Conservation (phyloP, 495 filamentous ascomycete genomes). For the Aspergillus avenaceus region DNA sequence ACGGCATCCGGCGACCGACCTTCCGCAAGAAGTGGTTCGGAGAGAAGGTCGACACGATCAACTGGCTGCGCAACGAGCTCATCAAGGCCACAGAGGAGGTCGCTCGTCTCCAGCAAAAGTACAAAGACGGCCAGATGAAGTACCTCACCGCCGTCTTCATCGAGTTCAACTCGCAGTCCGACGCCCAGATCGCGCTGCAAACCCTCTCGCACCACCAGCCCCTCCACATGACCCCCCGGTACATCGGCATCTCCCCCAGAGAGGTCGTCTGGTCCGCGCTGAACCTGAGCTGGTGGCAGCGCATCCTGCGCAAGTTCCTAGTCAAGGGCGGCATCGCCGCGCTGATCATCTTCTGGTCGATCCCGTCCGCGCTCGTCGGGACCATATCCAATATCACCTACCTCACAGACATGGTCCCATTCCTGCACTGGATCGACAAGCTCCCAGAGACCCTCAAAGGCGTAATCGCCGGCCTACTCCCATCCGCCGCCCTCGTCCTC, state of each 20-base stretch:
- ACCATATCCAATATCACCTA: slow-evolving; percentile 74
- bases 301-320: slow-evolving; percentile 61
- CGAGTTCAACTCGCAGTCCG: slow-evolving; percentile 73
- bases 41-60: slow-evolving; percentile 79
- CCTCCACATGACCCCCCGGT: slow-evolving; percentile 80
- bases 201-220: slow-evolving; percentile 79
- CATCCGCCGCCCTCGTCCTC: slow-evolving; percentile 67
- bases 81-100: slow-evolving; percentile 66
- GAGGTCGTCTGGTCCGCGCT: slow-evolving; percentile 84
- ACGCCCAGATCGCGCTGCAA: slow-evolving; percentile 78
- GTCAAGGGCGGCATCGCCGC: slow-evolving; percentile 66
- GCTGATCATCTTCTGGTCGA: slow-evolving; percentile 86
- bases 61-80: slow-evolving; percentile 73
- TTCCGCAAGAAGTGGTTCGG: slow-evolving; percentile 53
- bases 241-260: slow-evolving; percentile 68
- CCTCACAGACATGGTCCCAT: slow-evolving; percentile 56
- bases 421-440: slow-evolving; percentile 62
- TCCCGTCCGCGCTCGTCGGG: slow-evolving; percentile 80
- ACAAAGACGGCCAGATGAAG: slow-evolving; percentile 40
- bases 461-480: slow-evolving; percentile 74
- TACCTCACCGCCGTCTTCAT: slow-evolving; percentile 72
- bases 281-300: slow-evolving; percentile 79
- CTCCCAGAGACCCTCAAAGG: slow-evolving; percentile 70
- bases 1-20: slow-evolving; percentile 49
- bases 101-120: slow-evolving; percentile 56